Base-by-base conservation (phyloP, 2,329 filamentous ascomycete genomes). In the Sporothrix euskadiensis region DNA sequence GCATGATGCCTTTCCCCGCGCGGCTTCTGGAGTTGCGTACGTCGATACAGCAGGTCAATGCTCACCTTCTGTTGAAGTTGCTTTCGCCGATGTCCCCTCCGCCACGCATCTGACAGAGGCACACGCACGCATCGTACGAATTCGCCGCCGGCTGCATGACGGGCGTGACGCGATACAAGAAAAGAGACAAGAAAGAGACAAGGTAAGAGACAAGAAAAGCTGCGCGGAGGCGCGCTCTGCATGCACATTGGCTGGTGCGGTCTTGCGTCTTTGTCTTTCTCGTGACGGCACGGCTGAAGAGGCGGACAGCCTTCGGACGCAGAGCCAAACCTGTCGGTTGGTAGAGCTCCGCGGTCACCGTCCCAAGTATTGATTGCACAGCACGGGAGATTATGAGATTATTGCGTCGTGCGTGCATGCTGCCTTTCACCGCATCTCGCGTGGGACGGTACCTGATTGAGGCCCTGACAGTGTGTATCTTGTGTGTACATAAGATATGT, bases 301-400 rank as follows among this genome's bases (percentile, higher is more conserved):
- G 35, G 59, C 59, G 9, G n/a, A 26, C 59, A 65, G 39, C 39
- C 30, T 41, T 26, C 35, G 59, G 39, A 22, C 35, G 59, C 56
- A 41, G 12, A 61, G 57, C 32, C 57, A 66, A 12, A 30, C 30
- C 9, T 39, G 14, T 47, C 35, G 19, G 39, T 65, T 47, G 61
- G 39, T 47, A 12, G 39, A 47, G 26, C 30, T n/a, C 44, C n/a
- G 54, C 41, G 19, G 41, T n/a, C 30, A 39, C 39, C 49, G 30
- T 59, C 71, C 35, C 71, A 47, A 72, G 26, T 72, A 68, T 72
- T 68, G 71, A 69, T 72, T 57, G 10, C 71, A 72, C 71, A 44
- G 61, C 71, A 41, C 63, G 54, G 63, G 71, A 69, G 63, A 73
- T 61, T 73, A 59, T 68, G 71, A 69, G 63, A 73, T 61, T 73